Conservation (phyloP, 805 yeast genomes). For the Hanseniaspora jakobsenii region DNA sequence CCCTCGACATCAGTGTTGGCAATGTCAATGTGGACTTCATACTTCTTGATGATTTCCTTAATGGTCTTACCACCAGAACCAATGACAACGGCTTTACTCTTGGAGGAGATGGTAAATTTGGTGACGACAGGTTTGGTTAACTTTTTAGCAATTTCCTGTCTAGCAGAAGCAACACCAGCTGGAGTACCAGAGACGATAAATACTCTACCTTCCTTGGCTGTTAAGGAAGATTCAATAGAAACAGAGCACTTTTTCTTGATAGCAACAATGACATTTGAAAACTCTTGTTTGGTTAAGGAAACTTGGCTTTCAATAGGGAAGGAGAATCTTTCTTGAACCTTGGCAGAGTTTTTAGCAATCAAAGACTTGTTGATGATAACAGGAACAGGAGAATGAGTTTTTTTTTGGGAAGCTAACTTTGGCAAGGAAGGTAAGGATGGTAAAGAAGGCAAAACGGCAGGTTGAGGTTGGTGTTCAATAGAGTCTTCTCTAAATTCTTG, state of each 20-base stretch:
- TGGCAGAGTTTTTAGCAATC: conserved; percentile 35
- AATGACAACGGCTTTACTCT: conserved; percentile 63
- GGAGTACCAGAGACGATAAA: conserved; percentile 70
- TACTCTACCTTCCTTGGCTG: conserved; percentile 59
- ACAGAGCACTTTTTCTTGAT: conserved; percentile 52
- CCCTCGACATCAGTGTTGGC: conserved; percentile 25
- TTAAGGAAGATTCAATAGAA: conserved; percentile 70
- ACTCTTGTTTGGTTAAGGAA: conserved; percentile 50
- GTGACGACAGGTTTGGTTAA: conserved; percentile 62
- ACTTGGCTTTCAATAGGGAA: conserved; percentile 59
- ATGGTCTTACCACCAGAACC: conserved; percentile 78
- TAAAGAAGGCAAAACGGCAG: conserved; percentile 16
- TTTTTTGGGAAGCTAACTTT: neutral
- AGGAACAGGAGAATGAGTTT: conserved; percentile 15
- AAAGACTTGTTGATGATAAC: conserved; percentile 20
- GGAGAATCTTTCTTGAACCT: conserved; percentile 68
- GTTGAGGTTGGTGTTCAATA: neutral
- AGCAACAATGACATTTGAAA: conserved; percentile 51
- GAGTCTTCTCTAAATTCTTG: conserved; percentile 4
- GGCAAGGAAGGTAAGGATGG: conserved; percentile 14
- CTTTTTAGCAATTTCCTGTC: conserved; percentile 60
- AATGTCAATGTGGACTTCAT: conserved; percentile 58
- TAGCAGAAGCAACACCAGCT: conserved; percentile 53
- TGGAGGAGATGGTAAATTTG: conserved; percentile 58
- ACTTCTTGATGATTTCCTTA: conserved; percentile 60